A percentile compares a stretch with the other conserved stretches of the same genome.
Conservation (phyloP, 1,139 yeast genomes). For the Scheffersomyces illinoinensis region DNA sequence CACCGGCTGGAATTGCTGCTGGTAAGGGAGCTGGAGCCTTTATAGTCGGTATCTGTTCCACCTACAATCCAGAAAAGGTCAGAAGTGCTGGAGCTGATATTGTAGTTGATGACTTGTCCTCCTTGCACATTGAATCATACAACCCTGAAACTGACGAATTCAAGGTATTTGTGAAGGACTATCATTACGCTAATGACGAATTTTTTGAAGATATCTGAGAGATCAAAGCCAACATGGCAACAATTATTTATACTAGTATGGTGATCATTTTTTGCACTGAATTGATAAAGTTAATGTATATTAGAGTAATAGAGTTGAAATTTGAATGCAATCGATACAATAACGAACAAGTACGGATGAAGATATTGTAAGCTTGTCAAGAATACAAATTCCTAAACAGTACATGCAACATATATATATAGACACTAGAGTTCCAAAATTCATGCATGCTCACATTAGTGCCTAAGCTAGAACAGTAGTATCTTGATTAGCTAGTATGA, state of each 20-base stretch:
- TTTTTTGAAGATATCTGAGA: slow-evolving; percentile 32
- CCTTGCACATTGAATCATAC: slow-evolving; percentile 45
- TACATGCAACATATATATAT: no score
- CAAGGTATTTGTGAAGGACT: slow-evolving; percentile 44
- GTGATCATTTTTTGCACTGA: background rate
- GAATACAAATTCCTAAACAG: no score
- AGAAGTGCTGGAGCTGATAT: slow-evolving; percentile 78
- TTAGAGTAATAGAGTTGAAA: background rate
- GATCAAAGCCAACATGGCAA: background rate
- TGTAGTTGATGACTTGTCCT: slow-evolving; percentile 70
- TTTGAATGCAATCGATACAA: no score
- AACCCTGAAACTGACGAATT: slow-evolving; percentile 48
- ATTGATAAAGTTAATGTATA: background rate
- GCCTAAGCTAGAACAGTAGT: no score
- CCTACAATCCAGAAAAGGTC: slow-evolving; percentile 69
- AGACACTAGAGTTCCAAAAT: no score
- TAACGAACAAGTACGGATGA: no score
- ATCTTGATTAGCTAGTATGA: no score
- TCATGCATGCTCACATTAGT: no score
- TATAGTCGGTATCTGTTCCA: slow-evolving; percentile 81
- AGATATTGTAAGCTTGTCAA: no score
- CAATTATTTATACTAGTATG: background rate
- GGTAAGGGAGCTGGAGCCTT: slow-evolving; percentile 85
- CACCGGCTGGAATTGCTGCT: slow-evolving; percentile 84
- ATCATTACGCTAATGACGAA: slow-evolving; percentile 49